Percentiles rank a stretch among this genome's conserved stretches.
phyloP scores from a whole-genome alignment of 768 basidiomycete genomes.

The Rhodotorula toruloides region DNA sequence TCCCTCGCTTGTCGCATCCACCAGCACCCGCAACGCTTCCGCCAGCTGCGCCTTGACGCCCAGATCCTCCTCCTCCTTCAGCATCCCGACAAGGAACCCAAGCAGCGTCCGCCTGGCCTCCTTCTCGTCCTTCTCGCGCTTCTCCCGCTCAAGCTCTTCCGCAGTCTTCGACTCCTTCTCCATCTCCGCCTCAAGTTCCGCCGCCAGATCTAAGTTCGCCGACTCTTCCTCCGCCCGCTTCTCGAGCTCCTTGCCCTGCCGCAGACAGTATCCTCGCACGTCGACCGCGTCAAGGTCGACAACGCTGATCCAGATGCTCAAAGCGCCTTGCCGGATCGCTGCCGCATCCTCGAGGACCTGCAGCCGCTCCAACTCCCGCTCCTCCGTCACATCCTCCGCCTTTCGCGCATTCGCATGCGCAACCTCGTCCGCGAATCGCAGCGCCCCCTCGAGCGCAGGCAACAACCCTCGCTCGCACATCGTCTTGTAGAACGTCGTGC shows the following conservation, averaged over 20 bases:
- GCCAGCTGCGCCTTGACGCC: constrained; percentile 86
- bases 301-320: constrained; percentile 75
- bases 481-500: constrained; percentile 76
- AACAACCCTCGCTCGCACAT: constrained; percentile 83
- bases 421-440: constrained; percentile 53
- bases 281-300: constrained; percentile 87
- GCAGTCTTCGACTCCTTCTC: constrained; percentile 52
- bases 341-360: constrained; percentile 54
- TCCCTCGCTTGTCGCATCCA: constrained; percentile 63
- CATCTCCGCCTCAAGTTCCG: background rate
- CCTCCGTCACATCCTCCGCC: background rate
- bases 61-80: constrained; percentile 73
- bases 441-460: constrained; percentile 87
- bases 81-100: constrained; percentile 65
- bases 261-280: constrained; percentile 71
- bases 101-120: constrained; percentile 56
- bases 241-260: constrained; percentile 24
- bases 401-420: background rate
- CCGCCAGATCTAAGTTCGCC: background rate
- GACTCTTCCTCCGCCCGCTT: constrained; percentile 34
- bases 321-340: constrained; percentile 70
- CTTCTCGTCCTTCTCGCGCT: background rate
- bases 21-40: constrained; percentile 73
- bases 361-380: background rate
- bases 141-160: constrained; percentile 57